phyloP scores from a whole-genome alignment of 345 rosid genomes.

The Dovyalis caffra region DNA sequence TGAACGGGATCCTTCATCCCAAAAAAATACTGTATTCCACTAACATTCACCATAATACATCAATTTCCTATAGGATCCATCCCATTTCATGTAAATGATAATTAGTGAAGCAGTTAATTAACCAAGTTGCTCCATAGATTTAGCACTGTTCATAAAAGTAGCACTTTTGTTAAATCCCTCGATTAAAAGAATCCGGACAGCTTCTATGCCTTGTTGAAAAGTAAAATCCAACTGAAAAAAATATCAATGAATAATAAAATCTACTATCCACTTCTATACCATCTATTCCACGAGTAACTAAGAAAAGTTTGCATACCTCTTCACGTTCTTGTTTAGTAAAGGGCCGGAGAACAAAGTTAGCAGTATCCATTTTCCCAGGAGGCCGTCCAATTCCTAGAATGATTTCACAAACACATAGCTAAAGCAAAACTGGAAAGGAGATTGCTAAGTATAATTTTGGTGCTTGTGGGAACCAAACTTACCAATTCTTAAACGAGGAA shows the following conservation, averaged over 20 bases:
- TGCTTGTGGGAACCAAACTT: constrained; percentile 3
- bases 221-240: constrained; percentile 71
- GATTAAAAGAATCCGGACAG: constrained; percentile 62
- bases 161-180: constrained; percentile 86
- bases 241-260: background rate
- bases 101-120: background rate
- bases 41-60: background rate
- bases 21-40: too few relatives aligned
- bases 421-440: background rate
- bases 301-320: constrained; percentile 50
- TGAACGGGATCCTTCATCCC: background rate
- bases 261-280: background rate
- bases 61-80: background rate
- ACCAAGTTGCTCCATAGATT: constrained; percentile 53
- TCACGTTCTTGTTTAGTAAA: constrained; percentile 70
- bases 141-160: constrained; percentile 69
- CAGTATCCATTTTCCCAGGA: constrained; percentile 89
- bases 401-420: constrained; percentile 8
- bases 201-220: constrained; percentile 63
- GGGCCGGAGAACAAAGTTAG: constrained; percentile 65
- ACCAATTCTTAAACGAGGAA: constrained; percentile 96
- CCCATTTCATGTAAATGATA: background rate
- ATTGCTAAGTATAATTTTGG: background rate
- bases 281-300: background rate
- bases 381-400: constrained; percentile 89